These are phyloP conservation scores for Paramyrothecium sp. DNA, from an alignment of 2,329 filamentous ascomycete species.

Conservation along the genomic window DNA sequence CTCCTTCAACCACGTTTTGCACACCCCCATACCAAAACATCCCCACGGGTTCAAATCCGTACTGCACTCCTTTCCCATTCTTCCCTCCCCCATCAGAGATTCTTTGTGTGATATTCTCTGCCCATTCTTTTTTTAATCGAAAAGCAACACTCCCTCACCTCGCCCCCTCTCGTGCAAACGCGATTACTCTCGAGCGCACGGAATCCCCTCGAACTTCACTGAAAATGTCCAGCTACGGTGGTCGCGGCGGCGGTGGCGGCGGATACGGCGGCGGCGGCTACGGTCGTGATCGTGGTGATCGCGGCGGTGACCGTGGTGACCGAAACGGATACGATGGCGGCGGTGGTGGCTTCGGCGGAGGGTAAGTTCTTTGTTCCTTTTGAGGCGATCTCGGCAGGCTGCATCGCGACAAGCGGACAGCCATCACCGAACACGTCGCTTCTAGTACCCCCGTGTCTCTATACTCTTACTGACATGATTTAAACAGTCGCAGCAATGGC, in stretches of 20 bases:
- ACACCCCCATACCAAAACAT: slow-evolving; percentile 13
- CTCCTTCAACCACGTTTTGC: slow-evolving; percentile 1
- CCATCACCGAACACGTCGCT: too few relatives aligned
- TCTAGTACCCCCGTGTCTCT: background rate
- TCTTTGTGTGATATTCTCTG: background rate
- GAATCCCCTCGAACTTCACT: slow-evolving; percentile 7
- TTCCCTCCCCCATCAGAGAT: slow-evolving; percentile 3
- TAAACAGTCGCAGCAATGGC: slow-evolving; percentile 46
- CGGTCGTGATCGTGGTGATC: slow-evolving; percentile 41
- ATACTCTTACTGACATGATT: slow-evolving; percentile 30
- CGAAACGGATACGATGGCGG: slow-evolving; percentile 29
- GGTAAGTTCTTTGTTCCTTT: slow-evolving; percentile 27
- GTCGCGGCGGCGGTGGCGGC: slow-evolving; percentile 23
- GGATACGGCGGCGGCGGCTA: slow-evolving; percentile 32
- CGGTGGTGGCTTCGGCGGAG: slow-evolving; percentile 31
- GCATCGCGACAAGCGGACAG: too few relatives aligned
- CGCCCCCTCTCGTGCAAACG: slow-evolving; percentile 1
- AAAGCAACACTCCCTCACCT: background rate
- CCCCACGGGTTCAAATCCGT: slow-evolving; percentile 15
- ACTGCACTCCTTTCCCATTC: slow-evolving; percentile 21
- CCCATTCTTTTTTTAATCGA: background rate
- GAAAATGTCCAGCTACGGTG: slow-evolving; percentile 44
- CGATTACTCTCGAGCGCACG: slow-evolving; percentile 5
- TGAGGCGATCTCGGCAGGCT: too few relatives aligned
- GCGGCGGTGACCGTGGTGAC: slow-evolving; percentile 44